Conservation (phyloP, 768 basidiomycete genomes). For the Paxillus ammoniavirescens region DNA sequence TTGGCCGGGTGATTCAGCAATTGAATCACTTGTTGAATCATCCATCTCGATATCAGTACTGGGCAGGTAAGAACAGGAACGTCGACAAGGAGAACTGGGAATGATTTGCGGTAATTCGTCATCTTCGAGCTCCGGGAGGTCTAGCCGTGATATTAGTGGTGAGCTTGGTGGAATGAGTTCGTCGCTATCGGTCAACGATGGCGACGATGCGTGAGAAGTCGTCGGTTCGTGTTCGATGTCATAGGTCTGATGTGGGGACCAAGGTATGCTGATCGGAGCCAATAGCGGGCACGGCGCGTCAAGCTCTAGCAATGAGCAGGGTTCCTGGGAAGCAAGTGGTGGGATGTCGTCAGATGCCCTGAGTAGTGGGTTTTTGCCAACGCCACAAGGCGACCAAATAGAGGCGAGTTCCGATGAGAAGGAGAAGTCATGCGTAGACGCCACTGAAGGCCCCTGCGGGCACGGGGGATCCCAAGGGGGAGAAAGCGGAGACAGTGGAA, state of each 20-base stretch:
- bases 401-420: conserved; percentile 12
- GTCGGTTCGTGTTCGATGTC: conserved; percentile 16
- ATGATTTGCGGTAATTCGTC: conserved; percentile 18
- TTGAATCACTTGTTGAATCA: conserved; percentile 16
- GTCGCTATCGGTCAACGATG: conserved; percentile 25
- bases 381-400: conserved; percentile 18
- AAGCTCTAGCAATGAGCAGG: conserved; percentile 26
- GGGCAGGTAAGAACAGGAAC: conserved; percentile 28
- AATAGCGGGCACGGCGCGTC: conserved; percentile 16
- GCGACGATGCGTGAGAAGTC: conserved; percentile 10
- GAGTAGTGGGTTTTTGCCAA: conserved; percentile 10
- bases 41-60: conserved; percentile 27
- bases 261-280: conserved; percentile 24
- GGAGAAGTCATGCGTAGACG: conserved; percentile 15
- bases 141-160: conserved; percentile 29
- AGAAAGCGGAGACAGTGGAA: conserved; percentile 35
- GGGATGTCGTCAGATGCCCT: conserved; percentile 12
- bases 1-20: conserved; percentile 17
- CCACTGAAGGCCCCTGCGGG: conserved; percentile 11
- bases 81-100: conserved; percentile 29
- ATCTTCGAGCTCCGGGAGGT: conserved; percentile 33
- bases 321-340: conserved; percentile 10
- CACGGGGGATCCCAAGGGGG: conserved; percentile 30
- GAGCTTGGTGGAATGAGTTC: conserved; percentile 26
- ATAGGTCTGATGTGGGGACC: conserved; percentile 10